Base-by-base conservation (phyloP, 257 asterid genomes). In the Fraxinus anomala region DNA sequence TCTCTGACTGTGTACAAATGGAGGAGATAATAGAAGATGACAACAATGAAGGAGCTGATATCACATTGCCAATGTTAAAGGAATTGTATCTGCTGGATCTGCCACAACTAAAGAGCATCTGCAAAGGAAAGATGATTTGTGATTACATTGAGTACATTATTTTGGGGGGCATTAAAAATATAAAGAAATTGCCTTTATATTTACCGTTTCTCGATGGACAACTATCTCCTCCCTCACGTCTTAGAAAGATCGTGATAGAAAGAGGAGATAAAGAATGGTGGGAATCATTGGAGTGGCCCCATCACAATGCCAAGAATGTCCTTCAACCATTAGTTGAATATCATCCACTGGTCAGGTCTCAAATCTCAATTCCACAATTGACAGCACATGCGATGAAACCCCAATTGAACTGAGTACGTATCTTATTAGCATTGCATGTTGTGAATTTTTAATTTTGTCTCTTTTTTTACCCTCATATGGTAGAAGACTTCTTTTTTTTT, bases 341-440 rank as follows among this genome's bases (percentile, higher is more conserved):
- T 28, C 30, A 28, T 28, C n/a, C n/a, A n/a, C n/a, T n/a, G n/a
- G n/a, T n/a, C n/a, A n/a, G n/a, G 47, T 88, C 77, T 76, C 75
- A 70, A 84, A 81, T 31, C 90, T 85, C 76, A 56, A 77, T 47
- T 47, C 89, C 42, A 11, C 91, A 21, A 87, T 72, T 74, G 86
- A 74, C n/a, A 23, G 67, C 80, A 34, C 85, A 80, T 24, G 73
- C 12, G 75, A 70, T 2, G 96, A 93, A 37, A 88, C 83, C 81
- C 97, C 97, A 12, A 92, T 92, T 83, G 97, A 94, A 87, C 83
- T 92, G 86, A 88, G 98, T 94, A 92, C n/a, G 92, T 33, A 30
- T 78, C 77, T 69, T 37, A 30, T 69, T 37, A 30, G 1, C 14
- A 63, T 40, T 56, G 16, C 31, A 31, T 23, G 26, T 1, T 10